Conservation (phyloP, 306 rosid species). For the Vigna radiata region DNA sequence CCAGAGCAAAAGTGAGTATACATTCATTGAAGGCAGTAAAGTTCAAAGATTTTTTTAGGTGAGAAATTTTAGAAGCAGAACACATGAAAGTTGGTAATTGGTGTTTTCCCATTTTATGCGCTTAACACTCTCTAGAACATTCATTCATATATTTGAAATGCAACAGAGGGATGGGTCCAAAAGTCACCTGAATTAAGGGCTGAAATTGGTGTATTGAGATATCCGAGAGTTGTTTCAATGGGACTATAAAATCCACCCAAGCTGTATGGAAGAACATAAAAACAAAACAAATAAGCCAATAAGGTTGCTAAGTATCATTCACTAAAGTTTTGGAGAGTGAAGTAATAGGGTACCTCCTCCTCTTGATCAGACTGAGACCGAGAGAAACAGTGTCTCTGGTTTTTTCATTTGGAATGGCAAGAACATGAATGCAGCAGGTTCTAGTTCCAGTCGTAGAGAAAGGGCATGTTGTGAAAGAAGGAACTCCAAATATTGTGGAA, state of each 20-base stretch:
- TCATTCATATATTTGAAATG: conserved; percentile 13
- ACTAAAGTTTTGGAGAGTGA: not conserved
- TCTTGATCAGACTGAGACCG: not conserved
- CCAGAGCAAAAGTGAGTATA: conserved; percentile 10
- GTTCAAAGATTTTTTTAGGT: not conserved
- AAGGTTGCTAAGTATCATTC: not conserved
- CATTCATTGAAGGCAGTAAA: not conserved
- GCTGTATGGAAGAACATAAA: conserved; percentile 31
- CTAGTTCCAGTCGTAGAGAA: not conserved
- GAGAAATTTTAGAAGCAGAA: not conserved
- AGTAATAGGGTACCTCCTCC: conserved; percentile 17
- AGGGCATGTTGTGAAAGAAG: conserved; percentile 33
- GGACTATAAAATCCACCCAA: conserved; percentile 12
- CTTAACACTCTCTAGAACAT: not conserved
- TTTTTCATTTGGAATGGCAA: conserved; percentile 37
- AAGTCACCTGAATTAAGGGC: conserved; percentile 49
- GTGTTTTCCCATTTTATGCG: not conserved
- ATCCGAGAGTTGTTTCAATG: conserved; percentile 27
- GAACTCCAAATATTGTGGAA: conserved; percentile 36
- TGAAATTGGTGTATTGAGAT: conserved; percentile 30
- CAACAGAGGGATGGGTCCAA: not conserved
- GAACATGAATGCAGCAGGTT: conserved; percentile 15
- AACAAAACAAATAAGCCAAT: not conserved
- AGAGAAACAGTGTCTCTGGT: conserved; percentile 17
- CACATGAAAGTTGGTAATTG: not conserved